A percentile compares a stretch with the other conserved stretches of the same genome.
These are phyloP conservation scores for Penicillium psychrofluorescens DNA, from an alignment of 495 filamentous ascomycete species.

Conservation along the genomic window DNA sequence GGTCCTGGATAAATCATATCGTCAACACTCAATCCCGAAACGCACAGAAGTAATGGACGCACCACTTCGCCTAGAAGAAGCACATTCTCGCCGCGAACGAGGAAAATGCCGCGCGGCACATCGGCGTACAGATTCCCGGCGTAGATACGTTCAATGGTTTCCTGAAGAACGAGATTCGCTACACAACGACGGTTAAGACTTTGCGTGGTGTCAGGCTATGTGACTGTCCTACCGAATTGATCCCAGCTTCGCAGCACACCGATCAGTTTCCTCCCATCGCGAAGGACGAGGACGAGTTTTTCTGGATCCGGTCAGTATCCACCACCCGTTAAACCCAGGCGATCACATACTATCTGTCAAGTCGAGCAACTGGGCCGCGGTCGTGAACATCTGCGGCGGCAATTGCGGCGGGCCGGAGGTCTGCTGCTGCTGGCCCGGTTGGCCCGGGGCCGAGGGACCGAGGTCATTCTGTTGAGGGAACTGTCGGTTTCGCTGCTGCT, in stretches of 20 bases:
- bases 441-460: constrained; percentile 12
- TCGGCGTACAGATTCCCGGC: constrained; percentile 70
- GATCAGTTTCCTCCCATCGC: constrained; percentile 88
- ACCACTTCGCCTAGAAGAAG: constrained; percentile 86
- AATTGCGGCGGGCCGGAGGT: constrained; percentile 41
- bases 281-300: constrained; percentile 82
- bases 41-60: constrained; percentile 13
- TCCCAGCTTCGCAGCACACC: constrained; percentile 95
- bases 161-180: constrained; percentile 94
- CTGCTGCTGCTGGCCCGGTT: not conserved
- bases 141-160: constrained; percentile 81
- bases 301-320: constrained; percentile 45
- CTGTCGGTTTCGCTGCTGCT: constrained; percentile 15
- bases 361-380: constrained; percentile 87
- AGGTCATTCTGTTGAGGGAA: constrained; percentile 19
- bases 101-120: constrained; percentile 70
- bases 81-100: constrained; percentile 92
- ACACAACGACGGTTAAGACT: constrained; percentile 4
- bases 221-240: constrained; percentile 70
- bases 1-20: constrained; percentile 46
- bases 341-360: constrained; percentile 78
- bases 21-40: constrained; percentile 2
- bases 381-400: constrained; percentile 90
- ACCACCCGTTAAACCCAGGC: not conserved
- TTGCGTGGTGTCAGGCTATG: not conserved